Evolutionary conservation across 2,329 filamentous ascomycete species (phyloP).

Genomic region (Sordariomycetes sp.): DNA sequence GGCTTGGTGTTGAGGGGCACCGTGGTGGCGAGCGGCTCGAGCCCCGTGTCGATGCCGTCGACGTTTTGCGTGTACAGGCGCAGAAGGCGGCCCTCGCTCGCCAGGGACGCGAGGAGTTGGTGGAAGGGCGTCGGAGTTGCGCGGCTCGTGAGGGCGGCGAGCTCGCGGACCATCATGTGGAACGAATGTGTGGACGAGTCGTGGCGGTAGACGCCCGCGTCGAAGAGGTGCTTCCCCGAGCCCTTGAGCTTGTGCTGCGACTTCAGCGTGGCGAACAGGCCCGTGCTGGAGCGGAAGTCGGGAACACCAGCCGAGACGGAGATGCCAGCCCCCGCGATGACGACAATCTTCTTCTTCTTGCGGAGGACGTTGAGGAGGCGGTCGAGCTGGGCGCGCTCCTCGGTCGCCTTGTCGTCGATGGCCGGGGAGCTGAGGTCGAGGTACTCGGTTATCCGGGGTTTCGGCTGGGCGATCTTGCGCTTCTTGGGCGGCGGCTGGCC

Average conservation of each 20-base stretch:
- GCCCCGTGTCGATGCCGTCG: conserved; percentile 79
- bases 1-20: conserved; percentile 73
- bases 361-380: conserved; percentile 62
- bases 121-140: conserved; percentile 83
- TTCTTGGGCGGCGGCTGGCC: conserved; percentile 63
- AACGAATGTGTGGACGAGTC: conserved; percentile 80
- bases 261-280: conserved; percentile 75
- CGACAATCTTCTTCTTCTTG: conserved; percentile 91
- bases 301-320: conserved; percentile 95
- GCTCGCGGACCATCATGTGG: conserved; percentile 87
- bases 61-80: conserved; percentile 96
- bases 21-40: conserved; percentile 66
- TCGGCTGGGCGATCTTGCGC: conserved; percentile 47
- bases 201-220: conserved; percentile 94
- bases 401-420: conserved; percentile 31
- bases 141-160: conserved; percentile 64
- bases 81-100: conserved; percentile 73
- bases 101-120: conserved; percentile 81
- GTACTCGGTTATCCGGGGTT: conserved; percentile 65
- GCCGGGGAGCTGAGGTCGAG: conserved; percentile 45
- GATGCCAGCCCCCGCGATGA: conserved; percentile 92
- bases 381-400: conserved; percentile 45
- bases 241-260: conserved; percentile 82
- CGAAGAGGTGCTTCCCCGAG: conserved; percentile 91
- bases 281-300: conserved; percentile 86